Percentiles rank a stretch among this genome's conserved stretches.
Evolutionary conservation across 2,329 filamentous ascomycete genomes (phyloP).

Genomic region (Hypoxylon sp.): DNA sequence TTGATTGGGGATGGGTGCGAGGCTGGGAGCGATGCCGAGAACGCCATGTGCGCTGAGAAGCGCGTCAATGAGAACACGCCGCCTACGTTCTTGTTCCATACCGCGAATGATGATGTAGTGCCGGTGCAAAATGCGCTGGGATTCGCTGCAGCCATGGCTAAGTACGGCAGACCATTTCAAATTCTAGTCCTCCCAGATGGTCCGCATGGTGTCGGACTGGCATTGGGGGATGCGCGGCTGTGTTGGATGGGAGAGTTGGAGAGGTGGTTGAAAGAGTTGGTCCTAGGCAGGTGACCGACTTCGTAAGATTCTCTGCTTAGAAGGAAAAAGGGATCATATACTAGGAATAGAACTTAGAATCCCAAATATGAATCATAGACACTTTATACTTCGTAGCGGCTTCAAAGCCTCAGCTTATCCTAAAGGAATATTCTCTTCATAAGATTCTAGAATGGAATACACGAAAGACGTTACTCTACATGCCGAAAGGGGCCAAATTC

Average conservation of each 20-base stretch:
- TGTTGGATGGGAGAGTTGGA: constrained; percentile 52
- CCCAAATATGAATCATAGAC: too few relatives aligned
- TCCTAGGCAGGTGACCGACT: constrained; percentile 2
- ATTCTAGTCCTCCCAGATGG: constrained; percentile 52
- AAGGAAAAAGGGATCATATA: neutral
- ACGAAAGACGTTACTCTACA: too few relatives aligned
- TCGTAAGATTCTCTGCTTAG: neutral
- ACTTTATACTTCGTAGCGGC: too few relatives aligned
- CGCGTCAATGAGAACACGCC: constrained; percentile 48
- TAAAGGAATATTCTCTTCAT: too few relatives aligned
- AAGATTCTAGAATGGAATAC: too few relatives aligned
- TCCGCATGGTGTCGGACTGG: constrained; percentile 51
- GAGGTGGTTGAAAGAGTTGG: constrained; percentile 49
- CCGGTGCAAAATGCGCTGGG: constrained; percentile 51
- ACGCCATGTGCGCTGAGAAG: constrained; percentile 48
- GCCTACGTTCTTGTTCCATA: constrained; percentile 57
- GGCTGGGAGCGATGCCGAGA: constrained; percentile 13
- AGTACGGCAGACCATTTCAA: constrained; percentile 44
- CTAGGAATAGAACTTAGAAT: too few relatives aligned
- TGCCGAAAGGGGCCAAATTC: too few relatives aligned
- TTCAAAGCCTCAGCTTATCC: too few relatives aligned
- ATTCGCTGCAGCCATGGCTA: constrained; percentile 50
- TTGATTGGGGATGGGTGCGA: constrained; percentile 42
- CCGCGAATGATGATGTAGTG: constrained; percentile 50
- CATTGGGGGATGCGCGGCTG: constrained; percentile 44